Base-by-base conservation (phyloP, 495 filamentous ascomycete species). In the Penicillium turbatum region DNA sequence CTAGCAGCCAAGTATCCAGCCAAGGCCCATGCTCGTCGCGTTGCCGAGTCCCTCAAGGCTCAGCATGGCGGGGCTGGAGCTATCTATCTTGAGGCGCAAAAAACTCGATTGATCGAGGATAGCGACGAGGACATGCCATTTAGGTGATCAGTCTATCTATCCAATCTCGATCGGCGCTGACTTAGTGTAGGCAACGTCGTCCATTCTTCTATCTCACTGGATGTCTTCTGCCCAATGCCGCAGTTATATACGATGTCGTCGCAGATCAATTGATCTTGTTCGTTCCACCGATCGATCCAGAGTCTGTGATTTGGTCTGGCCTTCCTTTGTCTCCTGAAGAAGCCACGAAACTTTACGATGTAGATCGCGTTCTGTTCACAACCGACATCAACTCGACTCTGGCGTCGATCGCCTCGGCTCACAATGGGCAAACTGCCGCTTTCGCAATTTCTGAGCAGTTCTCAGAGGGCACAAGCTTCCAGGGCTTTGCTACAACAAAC, bases 121-220 rank as follows among this genome's bases (percentile, higher is more conserved):
- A 87, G 86, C 66, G 91, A 96, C 62, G 83, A 87, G 71, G 70
- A 82, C 5, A 76, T 82, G 65, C 88, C 82, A 0, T 95, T 95
- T 60, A 78, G 88, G 88, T 91, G 77, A 43, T 71, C 54, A 42
- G n/a, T 21, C 41, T 53, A 41, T 19, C n/a, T 24, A 1, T 32
- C 1, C 6, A 9, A 46, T 26, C 8, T 34, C 2, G n/a, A 39
- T 24, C 17, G 16, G 62, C 45, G 59, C 43, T 46, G 32, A 36
- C 31, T 21, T 34, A 17, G 8, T 32, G 9, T 44, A 76, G 72
- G 57, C 95, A 99, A 72, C 87, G 92, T 60, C 86, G 95, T 46
- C 85, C 82, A 61, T 97, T 99, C 77, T 96, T 87, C 82, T 97
- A 99, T 72, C 78, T 99, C 24, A 89, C 89, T 13, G 95, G 95